Conservation (phyloP, 352 stramenopile genomes). For the Phytophthora citricola region DNA sequence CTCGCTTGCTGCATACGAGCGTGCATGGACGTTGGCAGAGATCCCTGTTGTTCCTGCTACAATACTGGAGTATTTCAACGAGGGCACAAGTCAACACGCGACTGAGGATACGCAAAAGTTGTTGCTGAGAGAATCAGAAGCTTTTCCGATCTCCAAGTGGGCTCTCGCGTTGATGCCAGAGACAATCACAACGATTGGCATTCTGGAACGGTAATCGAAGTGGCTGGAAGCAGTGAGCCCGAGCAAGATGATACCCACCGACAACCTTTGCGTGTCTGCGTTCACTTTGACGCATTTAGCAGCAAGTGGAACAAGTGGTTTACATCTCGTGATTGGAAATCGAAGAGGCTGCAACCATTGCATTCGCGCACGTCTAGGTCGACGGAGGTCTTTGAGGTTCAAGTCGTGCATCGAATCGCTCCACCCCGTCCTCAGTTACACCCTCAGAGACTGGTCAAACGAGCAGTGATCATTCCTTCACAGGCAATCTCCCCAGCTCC, state of each 20-base stretch:
- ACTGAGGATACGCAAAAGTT: conserved; percentile 4
- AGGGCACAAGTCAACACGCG: background rate
- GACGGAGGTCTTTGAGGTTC: conserved; percentile 79
- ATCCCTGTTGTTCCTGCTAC: conserved; percentile 51
- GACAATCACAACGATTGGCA: conserved; percentile 69
- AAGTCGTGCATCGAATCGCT: conserved; percentile 69
- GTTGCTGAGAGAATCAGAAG: conserved; percentile 25
- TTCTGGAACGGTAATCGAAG: conserved; percentile 63
- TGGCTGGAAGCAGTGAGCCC: conserved; percentile 15
- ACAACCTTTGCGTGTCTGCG: conserved; percentile 41
- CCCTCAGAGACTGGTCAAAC: conserved; percentile 20
- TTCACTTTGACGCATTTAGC: conserved; percentile 80
- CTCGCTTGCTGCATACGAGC: conserved; percentile 71
- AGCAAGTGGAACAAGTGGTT: conserved; percentile 84
- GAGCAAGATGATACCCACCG: conserved; percentile 7
- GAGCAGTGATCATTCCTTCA: conserved; percentile 21
- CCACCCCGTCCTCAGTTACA: conserved; percentile 8
- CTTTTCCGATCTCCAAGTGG: conserved; percentile 60
- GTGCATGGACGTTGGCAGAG: conserved; percentile 69
- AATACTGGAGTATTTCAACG: conserved; percentile 23
- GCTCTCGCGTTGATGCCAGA: conserved; percentile 64
- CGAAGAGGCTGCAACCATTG: conserved; percentile 55
- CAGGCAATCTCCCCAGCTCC: conserved; percentile 23
- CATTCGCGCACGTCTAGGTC: conserved; percentile 45
- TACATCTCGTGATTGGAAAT: conserved; percentile 55